These are phyloP conservation scores for Trichoderma koningii DNA, from an alignment of 2,329 filamentous ascomycete species.

Conservation along the genomic window DNA sequence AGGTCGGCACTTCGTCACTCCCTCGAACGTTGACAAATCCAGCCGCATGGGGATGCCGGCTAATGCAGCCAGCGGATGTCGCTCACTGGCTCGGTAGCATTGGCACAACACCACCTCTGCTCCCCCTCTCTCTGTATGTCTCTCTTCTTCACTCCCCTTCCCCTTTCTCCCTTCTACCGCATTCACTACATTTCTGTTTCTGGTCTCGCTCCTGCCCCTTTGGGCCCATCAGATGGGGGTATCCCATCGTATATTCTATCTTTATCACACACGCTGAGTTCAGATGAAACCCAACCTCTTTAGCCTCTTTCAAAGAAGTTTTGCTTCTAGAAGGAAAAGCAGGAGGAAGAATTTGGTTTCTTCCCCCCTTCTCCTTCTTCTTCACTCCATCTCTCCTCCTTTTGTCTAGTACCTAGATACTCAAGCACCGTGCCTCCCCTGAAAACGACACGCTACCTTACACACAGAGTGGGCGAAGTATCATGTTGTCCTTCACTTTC, in stretches of 20 bases:
- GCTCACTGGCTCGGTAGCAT: background rate
- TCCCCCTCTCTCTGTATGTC: background rate
- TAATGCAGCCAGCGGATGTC: slow-evolving; percentile 15
- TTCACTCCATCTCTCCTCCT: background rate
- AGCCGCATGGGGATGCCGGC: background rate
- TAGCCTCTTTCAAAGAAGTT: too few species aligned
- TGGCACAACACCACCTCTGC: background rate
- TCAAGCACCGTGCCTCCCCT: too few species aligned
- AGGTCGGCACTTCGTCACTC: background rate
- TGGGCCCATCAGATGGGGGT: background rate
- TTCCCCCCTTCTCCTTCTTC: background rate
- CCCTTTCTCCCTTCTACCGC: too few species aligned
- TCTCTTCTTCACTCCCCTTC: too few species aligned
- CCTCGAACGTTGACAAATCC: background rate
- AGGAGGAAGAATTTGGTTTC: background rate
- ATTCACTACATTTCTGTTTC: background rate
- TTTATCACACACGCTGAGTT: slow-evolving; percentile 2
- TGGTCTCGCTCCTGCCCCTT: slow-evolving; percentile 4
- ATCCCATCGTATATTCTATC: background rate
- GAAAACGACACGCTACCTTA: too few species aligned
- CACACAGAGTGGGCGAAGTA: too few species aligned
- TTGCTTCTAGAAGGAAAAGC: slow-evolving; percentile 1
- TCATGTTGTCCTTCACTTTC: too few species aligned
- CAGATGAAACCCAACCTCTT: background rate
- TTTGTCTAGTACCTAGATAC: background rate